phyloP scores from a whole-genome alignment of 805 yeast genomes.

The Lipomyces anomalus region DNA sequence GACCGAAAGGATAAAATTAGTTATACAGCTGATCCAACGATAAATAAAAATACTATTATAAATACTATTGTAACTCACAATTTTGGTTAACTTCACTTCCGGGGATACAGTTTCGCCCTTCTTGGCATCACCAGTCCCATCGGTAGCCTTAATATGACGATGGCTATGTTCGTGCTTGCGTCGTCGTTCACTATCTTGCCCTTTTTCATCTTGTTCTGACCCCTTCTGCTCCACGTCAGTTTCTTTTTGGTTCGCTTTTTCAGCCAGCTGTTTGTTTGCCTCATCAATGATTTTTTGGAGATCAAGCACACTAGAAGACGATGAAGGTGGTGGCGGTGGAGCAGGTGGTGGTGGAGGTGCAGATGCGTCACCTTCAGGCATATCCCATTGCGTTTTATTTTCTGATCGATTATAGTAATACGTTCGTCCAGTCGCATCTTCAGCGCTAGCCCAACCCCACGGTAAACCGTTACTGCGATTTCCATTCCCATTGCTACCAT shows the following conservation, averaged over 20 bases:
- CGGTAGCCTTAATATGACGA: too few relatives aligned
- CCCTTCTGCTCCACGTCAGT: constrained; percentile 1
- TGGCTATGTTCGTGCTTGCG: too few relatives aligned
- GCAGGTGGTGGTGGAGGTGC: constrained; percentile 31
- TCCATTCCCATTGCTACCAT: not conserved
- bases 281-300: constrained; percentile 39
- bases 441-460: constrained; percentile 60
- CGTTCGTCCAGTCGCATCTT: constrained; percentile 40
- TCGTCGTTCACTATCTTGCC: constrained; percentile 2
- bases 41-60: too few relatives aligned
- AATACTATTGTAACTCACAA: constrained; percentile 4
- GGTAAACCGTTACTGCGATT: constrained; percentile 38
- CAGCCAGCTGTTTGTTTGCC: constrained; percentile 32
- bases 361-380: constrained; percentile 39
- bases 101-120: constrained; percentile 1
- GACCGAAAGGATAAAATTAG: constrained; percentile 20
- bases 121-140: too few relatives aligned
- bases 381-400: constrained; percentile 54
- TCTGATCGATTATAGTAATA: constrained; percentile 53
- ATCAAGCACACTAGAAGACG: constrained; percentile 28
- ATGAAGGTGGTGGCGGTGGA: constrained; percentile 26
- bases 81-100: constrained; percentile 13
- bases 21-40: too few relatives aligned
- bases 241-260: constrained; percentile 35
- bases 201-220: constrained; percentile 6